Conservation (phyloP, 805 yeast species). For the Brettanomyces custersianus region DNA sequence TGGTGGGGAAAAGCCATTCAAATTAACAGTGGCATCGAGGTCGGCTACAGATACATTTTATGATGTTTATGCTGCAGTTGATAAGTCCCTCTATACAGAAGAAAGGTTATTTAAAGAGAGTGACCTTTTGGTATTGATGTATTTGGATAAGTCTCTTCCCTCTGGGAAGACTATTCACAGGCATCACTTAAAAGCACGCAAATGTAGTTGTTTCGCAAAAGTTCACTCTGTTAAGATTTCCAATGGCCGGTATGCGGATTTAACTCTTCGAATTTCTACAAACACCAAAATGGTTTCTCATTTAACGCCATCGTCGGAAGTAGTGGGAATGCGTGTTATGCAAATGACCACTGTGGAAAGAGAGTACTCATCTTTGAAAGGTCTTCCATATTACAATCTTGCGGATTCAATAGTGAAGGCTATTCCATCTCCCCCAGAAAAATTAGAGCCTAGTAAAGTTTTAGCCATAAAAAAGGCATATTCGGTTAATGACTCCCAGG, state of each 20-base stretch:
- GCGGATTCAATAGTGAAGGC: constrained; percentile 61
- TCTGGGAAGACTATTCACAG: constrained; percentile 15
- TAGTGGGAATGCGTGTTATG: constrained; percentile 67
- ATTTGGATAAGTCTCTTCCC: constrained; percentile 32
- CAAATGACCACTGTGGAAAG: constrained; percentile 90
- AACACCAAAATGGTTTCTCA: constrained; percentile 40
- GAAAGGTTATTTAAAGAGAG: constrained; percentile 54
- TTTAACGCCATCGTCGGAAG: constrained; percentile 52
- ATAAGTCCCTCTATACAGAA: constrained; percentile 40
- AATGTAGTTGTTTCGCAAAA: constrained; percentile 69
- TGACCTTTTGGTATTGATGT: constrained; percentile 63
- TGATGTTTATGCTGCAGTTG: constrained; percentile 73
- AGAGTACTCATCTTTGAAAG: constrained; percentile 78
- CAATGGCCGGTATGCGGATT: constrained; percentile 58
- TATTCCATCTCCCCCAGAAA: constrained; percentile 38
- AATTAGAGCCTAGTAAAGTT: constrained; percentile 30
- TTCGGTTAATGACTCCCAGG: constrained; percentile 81
- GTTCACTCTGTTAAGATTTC: constrained; percentile 63
- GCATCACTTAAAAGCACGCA: constrained; percentile 9
- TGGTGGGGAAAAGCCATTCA: constrained; percentile 50
- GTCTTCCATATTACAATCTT: constrained; percentile 74
- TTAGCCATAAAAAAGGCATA: constrained; percentile 37
- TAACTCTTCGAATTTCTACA: constrained; percentile 62
- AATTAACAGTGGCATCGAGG: constrained; percentile 66
- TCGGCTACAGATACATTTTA: constrained; percentile 78